phyloP scores from a whole-genome alignment of 805 yeast species.

The Peterozyma xylosa region DNA sequence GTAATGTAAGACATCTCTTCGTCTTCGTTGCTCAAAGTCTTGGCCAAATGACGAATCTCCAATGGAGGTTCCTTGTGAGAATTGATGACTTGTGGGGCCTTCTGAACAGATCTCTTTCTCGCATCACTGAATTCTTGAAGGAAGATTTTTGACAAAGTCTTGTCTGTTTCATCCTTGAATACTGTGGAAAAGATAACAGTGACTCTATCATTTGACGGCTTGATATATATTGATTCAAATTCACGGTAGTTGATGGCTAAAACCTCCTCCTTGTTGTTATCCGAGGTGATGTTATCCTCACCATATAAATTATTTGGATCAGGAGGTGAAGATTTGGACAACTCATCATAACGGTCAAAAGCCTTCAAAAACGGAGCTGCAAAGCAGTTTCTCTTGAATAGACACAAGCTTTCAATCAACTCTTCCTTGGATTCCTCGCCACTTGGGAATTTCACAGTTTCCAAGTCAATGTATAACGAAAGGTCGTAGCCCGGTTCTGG shows the following conservation, averaged over 20 bases:
- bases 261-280: constrained; percentile 43
- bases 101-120: constrained; percentile 89
- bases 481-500: constrained; percentile 79
- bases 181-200: constrained; percentile 93
- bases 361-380: constrained; percentile 93
- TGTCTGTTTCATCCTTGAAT: constrained; percentile 95
- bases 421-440: constrained; percentile 40
- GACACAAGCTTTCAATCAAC: constrained; percentile 58
- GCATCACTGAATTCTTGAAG: constrained; percentile 95
- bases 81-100: constrained; percentile 95
- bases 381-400: constrained; percentile 77
- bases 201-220: constrained; percentile 92
- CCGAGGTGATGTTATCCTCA: constrained; percentile 22
- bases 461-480: constrained; percentile 63
- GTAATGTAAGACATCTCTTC: constrained; percentile 40
- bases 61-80: constrained; percentile 90
- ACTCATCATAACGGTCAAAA: constrained; percentile 66
- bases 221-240: constrained; percentile 83
- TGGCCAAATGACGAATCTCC: constrained; percentile 51
- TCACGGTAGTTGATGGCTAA: constrained; percentile 82
- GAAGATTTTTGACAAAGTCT: constrained; percentile 81
- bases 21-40: constrained; percentile 25
- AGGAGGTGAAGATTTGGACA: constrained; percentile 35
- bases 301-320: constrained; percentile 35
- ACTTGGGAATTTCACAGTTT: constrained; percentile 24